These are phyloP conservation scores for Tetrahymena malaccensis DNA, from an alignment of 73 alveolate genomes.

Conservation along the genomic window DNA sequence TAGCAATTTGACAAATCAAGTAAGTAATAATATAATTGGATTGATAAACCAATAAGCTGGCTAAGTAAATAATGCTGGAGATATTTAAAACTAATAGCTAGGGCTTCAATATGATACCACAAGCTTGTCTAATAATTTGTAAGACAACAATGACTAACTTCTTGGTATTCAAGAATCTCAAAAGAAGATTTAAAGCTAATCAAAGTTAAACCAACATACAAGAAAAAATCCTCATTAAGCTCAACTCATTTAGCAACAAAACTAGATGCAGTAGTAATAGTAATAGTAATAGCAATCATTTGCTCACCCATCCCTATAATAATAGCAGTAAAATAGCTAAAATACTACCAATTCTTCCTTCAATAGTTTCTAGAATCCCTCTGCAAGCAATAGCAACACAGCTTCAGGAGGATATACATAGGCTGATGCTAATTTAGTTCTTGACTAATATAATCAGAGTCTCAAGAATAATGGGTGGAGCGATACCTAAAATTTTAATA, in stretches of 20 bases:
- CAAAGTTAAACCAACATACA: background rate
- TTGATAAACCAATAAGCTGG: background rate
- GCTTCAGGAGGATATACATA: background rate
- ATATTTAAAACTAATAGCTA: background rate
- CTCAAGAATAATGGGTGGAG: background rate
- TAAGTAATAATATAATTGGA: background rate
- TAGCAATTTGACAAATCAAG: background rate
- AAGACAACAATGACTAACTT: background rate
- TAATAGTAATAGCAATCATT: background rate
- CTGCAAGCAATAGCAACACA: background rate
- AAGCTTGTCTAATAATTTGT: background rate
- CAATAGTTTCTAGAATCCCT: background rate
- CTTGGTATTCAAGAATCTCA: background rate
- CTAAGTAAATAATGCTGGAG: background rate
- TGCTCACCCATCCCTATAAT: background rate
- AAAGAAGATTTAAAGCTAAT: background rate
- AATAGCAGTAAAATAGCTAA: background rate
- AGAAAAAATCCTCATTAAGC: background rate
- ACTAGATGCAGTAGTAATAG: background rate
- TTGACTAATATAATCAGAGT: background rate
- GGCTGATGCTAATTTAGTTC: background rate
- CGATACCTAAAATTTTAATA: background rate
- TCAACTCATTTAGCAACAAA: background rate
- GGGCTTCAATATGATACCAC: background rate
- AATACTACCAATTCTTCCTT: background rate